Percentiles rank a stretch among this genome's conserved stretches.
Evolutionary conservation across 2,329 filamentous ascomycete genomes (phyloP).

Genomic region (Eutypella sp.): DNA sequence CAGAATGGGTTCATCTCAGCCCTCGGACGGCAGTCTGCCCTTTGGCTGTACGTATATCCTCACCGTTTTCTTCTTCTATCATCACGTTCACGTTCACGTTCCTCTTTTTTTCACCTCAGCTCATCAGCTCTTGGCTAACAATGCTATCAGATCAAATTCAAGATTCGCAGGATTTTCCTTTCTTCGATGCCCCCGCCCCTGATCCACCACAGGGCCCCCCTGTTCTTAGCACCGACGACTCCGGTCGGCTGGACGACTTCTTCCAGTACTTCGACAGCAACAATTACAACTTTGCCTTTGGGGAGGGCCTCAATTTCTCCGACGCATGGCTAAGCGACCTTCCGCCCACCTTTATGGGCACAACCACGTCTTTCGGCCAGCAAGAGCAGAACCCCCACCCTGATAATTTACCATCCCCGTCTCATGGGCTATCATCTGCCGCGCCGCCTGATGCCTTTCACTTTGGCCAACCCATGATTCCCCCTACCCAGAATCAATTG

Average conservation of each 20-base stretch:
- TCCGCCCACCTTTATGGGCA: constrained; percentile 61
- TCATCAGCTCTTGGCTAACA: constrained; percentile 10
- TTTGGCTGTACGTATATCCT: constrained; percentile 61
- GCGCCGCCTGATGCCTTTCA: constrained; percentile 23
- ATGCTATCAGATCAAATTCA: constrained; percentile 4
- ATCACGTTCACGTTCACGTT: constrained; percentile 9
- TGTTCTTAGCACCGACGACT: constrained; percentile 59
- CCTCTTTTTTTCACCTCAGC: background rate
- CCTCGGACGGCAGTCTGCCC: constrained; percentile 50
- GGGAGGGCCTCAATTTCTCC: constrained; percentile 45
- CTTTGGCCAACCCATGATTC: constrained; percentile 19
- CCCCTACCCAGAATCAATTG: constrained; percentile 13
- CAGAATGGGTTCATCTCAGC: constrained; percentile 56
- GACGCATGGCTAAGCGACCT: constrained; percentile 50
- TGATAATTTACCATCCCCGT: constrained; percentile 18
- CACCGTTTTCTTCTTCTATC: constrained; percentile 4
- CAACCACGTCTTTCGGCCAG: constrained; percentile 58
- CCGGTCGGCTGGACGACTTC: constrained; percentile 52
- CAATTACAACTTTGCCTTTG: constrained; percentile 45
- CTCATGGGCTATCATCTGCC: constrained; percentile 20
- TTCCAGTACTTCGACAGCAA: constrained; percentile 51
- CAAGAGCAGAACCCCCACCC: constrained; percentile 35
- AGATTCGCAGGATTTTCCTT: constrained; percentile 21
- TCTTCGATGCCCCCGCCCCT: constrained; percentile 54
- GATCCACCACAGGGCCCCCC: constrained; percentile 60